Conservation (phyloP, 495 filamentous ascomycete species). For the Cetradonia linearis region DNA sequence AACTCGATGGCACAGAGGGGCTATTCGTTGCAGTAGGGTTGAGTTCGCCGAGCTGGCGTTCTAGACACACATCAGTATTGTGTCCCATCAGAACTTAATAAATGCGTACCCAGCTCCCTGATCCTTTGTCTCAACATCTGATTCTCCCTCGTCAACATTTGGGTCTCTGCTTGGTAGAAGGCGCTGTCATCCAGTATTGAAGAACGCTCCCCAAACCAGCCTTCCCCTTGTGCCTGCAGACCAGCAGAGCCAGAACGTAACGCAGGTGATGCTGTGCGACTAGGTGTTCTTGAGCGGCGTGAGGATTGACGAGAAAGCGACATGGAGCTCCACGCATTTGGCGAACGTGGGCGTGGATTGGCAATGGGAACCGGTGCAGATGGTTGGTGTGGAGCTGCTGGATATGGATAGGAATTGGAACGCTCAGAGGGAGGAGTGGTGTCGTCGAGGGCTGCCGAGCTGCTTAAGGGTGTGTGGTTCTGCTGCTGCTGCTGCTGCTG, state of each 20-base stretch:
- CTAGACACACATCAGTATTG: conserved; percentile 8
- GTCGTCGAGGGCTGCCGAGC: conserved; percentile 53
- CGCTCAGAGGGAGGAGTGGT: conserved; percentile 56
- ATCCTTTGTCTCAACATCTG: conserved; percentile 83
- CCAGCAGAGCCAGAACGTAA: conserved; percentile 27
- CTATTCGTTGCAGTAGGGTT: conserved; percentile 19
- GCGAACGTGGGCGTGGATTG: conserved; percentile 40
- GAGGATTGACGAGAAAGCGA: conserved; percentile 46
- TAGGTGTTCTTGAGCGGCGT: conserved; percentile 29
- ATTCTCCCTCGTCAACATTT: conserved; percentile 80
- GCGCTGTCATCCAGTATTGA: conserved; percentile 64
- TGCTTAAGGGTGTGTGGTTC: conserved; percentile 31
- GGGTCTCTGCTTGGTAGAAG: conserved; percentile 87
- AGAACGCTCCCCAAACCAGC: conserved; percentile 30
- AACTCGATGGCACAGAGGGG: conserved; percentile 18
- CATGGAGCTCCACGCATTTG: conserved; percentile 45
- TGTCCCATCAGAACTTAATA: no score
- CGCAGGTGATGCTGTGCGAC: conserved; percentile 31
- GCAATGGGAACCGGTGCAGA: conserved; percentile 28
- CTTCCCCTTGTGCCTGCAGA: conserved; percentile 25
- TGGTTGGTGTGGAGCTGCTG: conserved; percentile 18
- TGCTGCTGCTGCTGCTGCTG: conserved; percentile 32
- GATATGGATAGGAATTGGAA: conserved; percentile 40
- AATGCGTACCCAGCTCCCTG: conserved; percentile 51
- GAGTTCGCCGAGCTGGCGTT: conserved; percentile 21